phyloP scores from a whole-genome alignment of 805 yeast genomes.

The Kuraishia floccosa region DNA sequence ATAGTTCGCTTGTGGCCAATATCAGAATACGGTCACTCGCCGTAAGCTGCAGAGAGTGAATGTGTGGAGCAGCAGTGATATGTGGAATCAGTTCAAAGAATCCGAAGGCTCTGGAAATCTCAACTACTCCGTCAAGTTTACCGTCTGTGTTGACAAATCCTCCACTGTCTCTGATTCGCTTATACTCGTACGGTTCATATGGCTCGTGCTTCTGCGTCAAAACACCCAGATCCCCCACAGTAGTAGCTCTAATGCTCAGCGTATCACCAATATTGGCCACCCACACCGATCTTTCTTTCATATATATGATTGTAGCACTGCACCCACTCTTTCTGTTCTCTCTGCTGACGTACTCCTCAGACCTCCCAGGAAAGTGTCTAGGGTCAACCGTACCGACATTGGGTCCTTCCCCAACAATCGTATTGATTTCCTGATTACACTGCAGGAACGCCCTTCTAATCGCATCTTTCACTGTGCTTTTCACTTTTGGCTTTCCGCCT shows the following conservation, averaged over 20 bases:
- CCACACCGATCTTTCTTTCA: constrained; percentile 58
- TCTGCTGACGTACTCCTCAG: constrained; percentile 42
- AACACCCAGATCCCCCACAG: constrained; percentile 69
- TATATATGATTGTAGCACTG: constrained; percentile 71
- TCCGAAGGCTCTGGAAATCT: constrained; percentile 87
- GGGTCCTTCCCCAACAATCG: constrained; percentile 32
- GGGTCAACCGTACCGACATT: constrained; percentile 31
- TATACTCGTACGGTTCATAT: constrained; percentile 63
- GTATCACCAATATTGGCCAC: constrained; percentile 90
- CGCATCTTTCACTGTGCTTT: constrained; percentile 58
- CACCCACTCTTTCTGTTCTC: constrained; percentile 76
- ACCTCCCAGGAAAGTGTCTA: constrained; percentile 38
- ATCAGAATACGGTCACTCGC: constrained; percentile 77
- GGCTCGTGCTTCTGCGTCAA: constrained; percentile 81
- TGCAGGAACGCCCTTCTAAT: constrained; percentile 71
- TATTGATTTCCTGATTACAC: constrained; percentile 75
- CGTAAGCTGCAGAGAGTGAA: constrained; percentile 46
- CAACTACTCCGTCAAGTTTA: constrained; percentile 70
- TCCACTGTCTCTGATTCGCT: constrained; percentile 82
- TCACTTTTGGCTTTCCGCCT: constrained; percentile 10
- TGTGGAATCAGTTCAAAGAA: constrained; percentile 80
- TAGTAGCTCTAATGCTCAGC: constrained; percentile 66
- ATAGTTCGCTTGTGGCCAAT: constrained; percentile 71
- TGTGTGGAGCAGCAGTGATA: constrained; percentile 79
- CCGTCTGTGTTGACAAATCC: constrained; percentile 84